Percentiles rank a stretch among this genome's conserved stretches.
Evolutionary conservation across 2,329 filamentous ascomycete genomes (phyloP).

Genomic region (Neonectria coccinea): DNA sequence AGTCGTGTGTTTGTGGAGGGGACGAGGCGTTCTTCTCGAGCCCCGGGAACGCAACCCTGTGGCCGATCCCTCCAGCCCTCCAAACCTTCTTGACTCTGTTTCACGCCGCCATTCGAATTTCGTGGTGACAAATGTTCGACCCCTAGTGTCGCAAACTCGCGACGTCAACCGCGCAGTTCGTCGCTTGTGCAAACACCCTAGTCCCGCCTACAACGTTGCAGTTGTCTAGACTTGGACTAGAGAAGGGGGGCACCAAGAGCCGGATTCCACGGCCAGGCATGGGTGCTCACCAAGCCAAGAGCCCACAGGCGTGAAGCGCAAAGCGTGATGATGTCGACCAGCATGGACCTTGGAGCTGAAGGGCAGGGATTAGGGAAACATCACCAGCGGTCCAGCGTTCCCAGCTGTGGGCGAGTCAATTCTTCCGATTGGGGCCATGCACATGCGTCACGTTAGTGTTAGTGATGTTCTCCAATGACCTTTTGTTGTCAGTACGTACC

Average conservation of each 20-base stretch:
- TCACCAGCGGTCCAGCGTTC: slow-evolving; percentile 24
- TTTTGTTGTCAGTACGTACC: slow-evolving; percentile 45
- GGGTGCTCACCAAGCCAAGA: slow-evolving; percentile 16
- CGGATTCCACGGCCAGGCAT: slow-evolving; percentile 1
- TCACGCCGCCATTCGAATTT: neutral
- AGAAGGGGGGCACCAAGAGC: neutral
- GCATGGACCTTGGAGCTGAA: slow-evolving; percentile 40
- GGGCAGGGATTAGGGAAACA: slow-evolving; percentile 24
- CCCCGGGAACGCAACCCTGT: slow-evolving; percentile 21
- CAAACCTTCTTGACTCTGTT: neutral
- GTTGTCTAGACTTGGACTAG: slow-evolving; percentile 6
- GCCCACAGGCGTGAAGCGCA: slow-evolving; percentile 25
- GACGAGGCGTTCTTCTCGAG: slow-evolving; percentile 19
- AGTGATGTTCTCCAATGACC: slow-evolving; percentile 48
- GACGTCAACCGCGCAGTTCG: neutral
- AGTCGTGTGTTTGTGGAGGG: slow-evolving; percentile 20
- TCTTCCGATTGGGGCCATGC: slow-evolving; percentile 48
- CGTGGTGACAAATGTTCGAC: neutral
- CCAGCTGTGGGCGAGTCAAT: slow-evolving; percentile 41
- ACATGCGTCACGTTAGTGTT: slow-evolving; percentile 43
- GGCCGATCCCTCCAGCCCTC: slow-evolving; percentile 23
- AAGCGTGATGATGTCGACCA: slow-evolving; percentile 36
- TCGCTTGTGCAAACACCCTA: neutral
- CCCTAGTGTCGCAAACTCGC: slow-evolving; percentile 11
- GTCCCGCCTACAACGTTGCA: slow-evolving; percentile 1